phyloP scores from a whole-genome alignment of 169 alveolate genomes.

The Eimeria necatrix region DNA sequence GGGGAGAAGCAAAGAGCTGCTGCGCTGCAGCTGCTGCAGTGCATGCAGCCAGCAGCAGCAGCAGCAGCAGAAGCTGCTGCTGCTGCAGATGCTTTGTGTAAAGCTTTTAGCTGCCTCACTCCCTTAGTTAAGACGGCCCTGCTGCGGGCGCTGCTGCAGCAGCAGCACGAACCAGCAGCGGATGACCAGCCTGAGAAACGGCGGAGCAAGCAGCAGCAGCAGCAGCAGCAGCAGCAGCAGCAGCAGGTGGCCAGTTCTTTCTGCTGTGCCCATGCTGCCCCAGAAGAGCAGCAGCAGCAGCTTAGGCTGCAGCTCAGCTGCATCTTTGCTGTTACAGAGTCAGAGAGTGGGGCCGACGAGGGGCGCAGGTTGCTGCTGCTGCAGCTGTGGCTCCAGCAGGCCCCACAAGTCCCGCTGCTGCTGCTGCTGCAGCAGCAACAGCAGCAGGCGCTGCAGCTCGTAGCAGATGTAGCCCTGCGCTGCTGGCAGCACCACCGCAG shows the following conservation, averaged over 20 bases:
- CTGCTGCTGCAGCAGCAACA: constrained; percentile 34
- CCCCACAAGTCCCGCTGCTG: constrained; percentile 5
- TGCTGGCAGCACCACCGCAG: constrained; percentile 60
- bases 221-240: background rate
- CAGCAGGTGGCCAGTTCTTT: background rate
- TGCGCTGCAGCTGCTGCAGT: constrained; percentile 1
- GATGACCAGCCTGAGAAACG: too few relatives aligned
- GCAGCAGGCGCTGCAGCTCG: constrained; percentile 16
- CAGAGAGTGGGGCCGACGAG: background rate
- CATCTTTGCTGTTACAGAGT: constrained; percentile 13
- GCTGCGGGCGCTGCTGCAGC: constrained; percentile 55
- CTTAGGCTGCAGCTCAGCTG: constrained; percentile 22
- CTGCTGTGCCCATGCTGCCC: constrained; percentile 17
- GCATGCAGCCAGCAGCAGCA: background rate
- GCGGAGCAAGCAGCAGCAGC: background rate
- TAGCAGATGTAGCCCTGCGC: constrained; percentile 51
- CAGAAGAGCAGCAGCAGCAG: constrained; percentile 38
- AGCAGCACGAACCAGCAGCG: constrained; percentile 51
- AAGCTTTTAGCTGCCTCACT: background rate
- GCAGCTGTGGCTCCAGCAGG: constrained; percentile 26
- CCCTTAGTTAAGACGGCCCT: constrained; percentile 16
- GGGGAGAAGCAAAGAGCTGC: constrained; percentile 5
- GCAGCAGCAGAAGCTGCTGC: constrained; percentile 12
- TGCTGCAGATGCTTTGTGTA: background rate
- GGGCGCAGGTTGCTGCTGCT: background rate